Conservation (phyloP, 129 eudicot species). For the Oenanthe sinensis region DNA sequence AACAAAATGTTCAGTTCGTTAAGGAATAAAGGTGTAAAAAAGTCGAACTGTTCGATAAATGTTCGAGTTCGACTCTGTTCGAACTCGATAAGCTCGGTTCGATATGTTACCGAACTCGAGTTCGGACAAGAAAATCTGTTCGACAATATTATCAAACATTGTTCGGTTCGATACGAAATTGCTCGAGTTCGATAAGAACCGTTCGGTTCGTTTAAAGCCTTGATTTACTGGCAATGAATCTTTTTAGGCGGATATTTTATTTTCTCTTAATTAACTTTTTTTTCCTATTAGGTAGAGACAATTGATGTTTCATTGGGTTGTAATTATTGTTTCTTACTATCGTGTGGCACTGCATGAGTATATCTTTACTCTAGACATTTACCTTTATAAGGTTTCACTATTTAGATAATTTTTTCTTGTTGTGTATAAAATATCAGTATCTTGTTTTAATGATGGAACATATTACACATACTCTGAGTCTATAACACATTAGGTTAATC, state of each 20-base stretch:
- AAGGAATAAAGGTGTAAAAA: too few species aligned
- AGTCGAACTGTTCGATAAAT: too few species aligned
- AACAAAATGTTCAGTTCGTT: too few species aligned
- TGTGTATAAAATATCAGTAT: neutral
- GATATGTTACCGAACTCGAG: too few species aligned
- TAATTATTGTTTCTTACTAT: neutral
- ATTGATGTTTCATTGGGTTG: neutral
- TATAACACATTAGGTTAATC: neutral
- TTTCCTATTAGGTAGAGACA: neutral
- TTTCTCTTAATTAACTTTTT: neutral
- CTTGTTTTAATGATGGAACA: neutral
- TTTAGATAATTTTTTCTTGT: neutral
- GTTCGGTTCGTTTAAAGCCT: too few species aligned
- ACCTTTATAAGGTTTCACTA: neutral
- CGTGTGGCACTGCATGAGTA: neutral
- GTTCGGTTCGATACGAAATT: too few species aligned
- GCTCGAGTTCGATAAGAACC: too few species aligned
- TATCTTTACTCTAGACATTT: neutral
- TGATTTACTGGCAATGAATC: neutral
- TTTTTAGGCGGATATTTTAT: neutral
- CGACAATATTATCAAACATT: too few species aligned
- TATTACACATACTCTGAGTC: neutral
- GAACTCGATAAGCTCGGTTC: too few species aligned
- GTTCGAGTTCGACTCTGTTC: too few species aligned
- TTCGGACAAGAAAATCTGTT: too few species aligned